Percentiles rank a stretch among this genome's conserved stretches.
phyloP scores from a whole-genome alignment of 1,284 basidiomycete genomes.

The Garcileccinum viscosum region DNA sequence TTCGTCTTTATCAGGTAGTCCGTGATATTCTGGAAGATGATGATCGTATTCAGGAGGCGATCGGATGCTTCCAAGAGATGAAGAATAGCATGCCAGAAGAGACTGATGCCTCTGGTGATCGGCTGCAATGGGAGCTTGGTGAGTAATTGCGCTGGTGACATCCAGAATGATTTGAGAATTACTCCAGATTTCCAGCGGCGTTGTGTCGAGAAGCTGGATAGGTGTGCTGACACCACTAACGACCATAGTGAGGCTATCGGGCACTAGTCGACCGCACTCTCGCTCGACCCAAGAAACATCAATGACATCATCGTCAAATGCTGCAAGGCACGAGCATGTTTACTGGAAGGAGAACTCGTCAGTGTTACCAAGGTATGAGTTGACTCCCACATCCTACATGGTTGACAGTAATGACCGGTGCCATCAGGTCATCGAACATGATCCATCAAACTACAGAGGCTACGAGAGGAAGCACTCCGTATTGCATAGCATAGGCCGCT shows the following conservation, averaged over 20 bases:
- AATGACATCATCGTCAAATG: too few relatives aligned
- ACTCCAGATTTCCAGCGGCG: background rate
- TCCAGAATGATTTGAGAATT: background rate
- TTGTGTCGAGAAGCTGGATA: background rate
- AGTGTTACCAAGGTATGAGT: background rate
- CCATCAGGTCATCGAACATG: background rate
- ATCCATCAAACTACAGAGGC: slow-evolving; percentile 1
- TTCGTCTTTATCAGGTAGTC: too few relatives aligned
- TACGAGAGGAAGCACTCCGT: background rate
- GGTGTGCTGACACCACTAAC: background rate
- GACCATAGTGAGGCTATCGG: background rate
- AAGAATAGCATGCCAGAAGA: background rate
- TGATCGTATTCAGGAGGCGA: too few relatives aligned
- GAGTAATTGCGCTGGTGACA: background rate
- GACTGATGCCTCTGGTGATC: background rate
- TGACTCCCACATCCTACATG: background rate
- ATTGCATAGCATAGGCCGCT: background rate
- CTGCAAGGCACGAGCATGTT: background rate
- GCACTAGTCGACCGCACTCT: too few relatives aligned
- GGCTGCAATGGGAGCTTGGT: background rate
- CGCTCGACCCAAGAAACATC: too few relatives aligned
- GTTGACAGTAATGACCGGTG: background rate
- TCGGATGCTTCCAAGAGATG: background rate
- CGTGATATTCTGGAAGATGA: too few relatives aligned
- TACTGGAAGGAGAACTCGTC: background rate